phyloP scores from a whole-genome alignment of 225 moss, liverwort and hornwort genomes.

The Polytrichum commune region DNA sequence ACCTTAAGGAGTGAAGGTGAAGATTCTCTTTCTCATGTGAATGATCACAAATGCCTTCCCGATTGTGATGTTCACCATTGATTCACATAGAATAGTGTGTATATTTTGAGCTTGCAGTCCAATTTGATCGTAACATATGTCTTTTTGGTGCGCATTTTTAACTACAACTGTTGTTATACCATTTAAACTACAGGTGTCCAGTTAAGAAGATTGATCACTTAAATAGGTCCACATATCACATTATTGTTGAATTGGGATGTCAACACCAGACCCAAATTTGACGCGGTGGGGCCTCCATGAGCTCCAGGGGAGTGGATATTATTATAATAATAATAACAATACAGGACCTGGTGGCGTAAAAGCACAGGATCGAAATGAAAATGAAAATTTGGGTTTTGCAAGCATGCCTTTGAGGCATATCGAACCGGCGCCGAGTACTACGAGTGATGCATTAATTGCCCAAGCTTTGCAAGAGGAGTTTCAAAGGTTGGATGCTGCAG shows the following conservation, averaged over 20 bases:
- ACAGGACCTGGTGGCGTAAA: conserved; percentile 27
- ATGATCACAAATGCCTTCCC: too few species aligned
- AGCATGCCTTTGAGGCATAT: background rate
- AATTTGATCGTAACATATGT: too few species aligned
- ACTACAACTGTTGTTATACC: too few species aligned
- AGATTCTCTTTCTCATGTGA: too few species aligned
- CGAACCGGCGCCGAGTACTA: conserved; percentile 26
- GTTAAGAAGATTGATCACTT: too few species aligned
- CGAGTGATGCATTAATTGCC: conserved; percentile 46
- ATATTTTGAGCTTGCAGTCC: too few species aligned
- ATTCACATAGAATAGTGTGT: too few species aligned
- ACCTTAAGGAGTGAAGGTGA: too few species aligned
- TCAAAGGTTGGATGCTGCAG: conserved; percentile 49
- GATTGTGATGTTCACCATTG: too few species aligned
- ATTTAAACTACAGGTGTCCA: too few species aligned
- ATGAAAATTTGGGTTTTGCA: background rate
- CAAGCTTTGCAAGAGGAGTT: conserved; percentile 52
- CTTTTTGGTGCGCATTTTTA: too few species aligned
- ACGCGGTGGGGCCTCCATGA: conserved; percentile 58
- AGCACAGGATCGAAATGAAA: background rate
- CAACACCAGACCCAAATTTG: conserved; percentile 2
- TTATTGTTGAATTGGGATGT: background rate
- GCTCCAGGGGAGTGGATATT: conserved; percentile 54
- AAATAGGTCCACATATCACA: too few species aligned
- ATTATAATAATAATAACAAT: conserved; percentile 24